Evolutionary conservation across 2,329 filamentous ascomycete species (phyloP), one percentile per base, ranked within the genome.

Genomic region (Meredithiella fracta): DNA sequence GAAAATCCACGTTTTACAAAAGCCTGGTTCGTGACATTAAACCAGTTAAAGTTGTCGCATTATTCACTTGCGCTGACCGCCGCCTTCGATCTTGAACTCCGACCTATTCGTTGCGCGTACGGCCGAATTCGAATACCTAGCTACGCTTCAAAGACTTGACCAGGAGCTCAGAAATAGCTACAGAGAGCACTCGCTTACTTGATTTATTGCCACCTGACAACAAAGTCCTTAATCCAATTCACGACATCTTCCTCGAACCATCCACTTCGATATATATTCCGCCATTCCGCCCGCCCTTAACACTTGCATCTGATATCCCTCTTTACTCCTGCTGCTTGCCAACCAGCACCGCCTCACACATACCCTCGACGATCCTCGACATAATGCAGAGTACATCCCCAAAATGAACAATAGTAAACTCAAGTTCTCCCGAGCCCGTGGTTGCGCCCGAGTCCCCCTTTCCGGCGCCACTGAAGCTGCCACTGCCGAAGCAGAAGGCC

Each of bases 401-500:
- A 47, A 40, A 42, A 53, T 58, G 52, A 56, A 53, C 50, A 31
- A 25, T 55, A 57, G 55, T 51, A 44, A 49, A 60, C 57, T 53
- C 53, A 47, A 60, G 20, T 52, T 60, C 52, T 58, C 58, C 55
- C 57, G 52, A 47, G 50, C 50, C 47, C 55, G 51, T 15, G 29
- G 29, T 11, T 11, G 54, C 37, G 47, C 47, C 38, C 42, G 44
- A 20, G 23, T 22, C 25, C 44, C 44, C 22, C 23, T 23, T 6
- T 7, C 44, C 23, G 44, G 17, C n/a, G 22, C 50, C 29, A n/a
- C 23, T 26, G 59, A 56, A 26, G 51, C 51, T 22, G 52, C 55
- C 42, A 56, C 61, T 34, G 60, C 56, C 49, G 59, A 62, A 38
- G 62, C 63, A 38, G 62, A 63, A 49, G 59, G 59, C 26, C 61